Evolutionary conservation across 2,329 filamentous ascomycete species (phyloP).

Genomic region (Fusarium sp.): DNA sequence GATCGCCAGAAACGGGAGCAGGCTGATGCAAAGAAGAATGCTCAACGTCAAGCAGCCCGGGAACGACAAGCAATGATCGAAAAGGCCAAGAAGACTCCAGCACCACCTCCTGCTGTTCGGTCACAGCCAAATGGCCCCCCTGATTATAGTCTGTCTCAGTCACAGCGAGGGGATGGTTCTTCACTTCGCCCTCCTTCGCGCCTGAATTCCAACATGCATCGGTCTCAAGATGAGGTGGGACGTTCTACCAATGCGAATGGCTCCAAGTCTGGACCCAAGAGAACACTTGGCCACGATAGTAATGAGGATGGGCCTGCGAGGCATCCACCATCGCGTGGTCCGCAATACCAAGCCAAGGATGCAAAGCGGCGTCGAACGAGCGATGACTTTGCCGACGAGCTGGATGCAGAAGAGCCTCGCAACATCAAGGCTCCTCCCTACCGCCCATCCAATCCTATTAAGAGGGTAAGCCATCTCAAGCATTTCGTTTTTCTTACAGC

Average conservation of each 20-base stretch:
- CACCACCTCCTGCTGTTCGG: constrained; percentile 67
- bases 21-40: constrained; percentile 71
- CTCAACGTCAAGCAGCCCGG: constrained; percentile 64
- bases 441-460: constrained; percentile 75
- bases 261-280: constrained; percentile 73
- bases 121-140: constrained; percentile 62
- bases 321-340: constrained; percentile 56
- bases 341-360: constrained; percentile 74
- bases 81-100: constrained; percentile 70
- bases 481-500: background rate
- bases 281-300: constrained; percentile 72
- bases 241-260: constrained; percentile 69
- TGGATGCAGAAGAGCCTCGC: constrained; percentile 64
- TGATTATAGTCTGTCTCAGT: constrained; percentile 53
- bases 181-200: constrained; percentile 63
- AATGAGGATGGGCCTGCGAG: constrained; percentile 63
- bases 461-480: constrained; percentile 66
- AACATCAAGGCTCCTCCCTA: constrained; percentile 84
- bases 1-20: constrained; percentile 70
- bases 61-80: constrained; percentile 57
- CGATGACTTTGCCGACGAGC: constrained; percentile 73
- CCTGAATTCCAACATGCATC: constrained; percentile 63
- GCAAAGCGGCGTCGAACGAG: constrained; percentile 82
- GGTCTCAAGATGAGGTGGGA: constrained; percentile 65
- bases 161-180: constrained; percentile 47